phyloP scores from a whole-genome alignment of 2,329 filamentous ascomycete species.

The Epicoccum nigrum region DNA sequence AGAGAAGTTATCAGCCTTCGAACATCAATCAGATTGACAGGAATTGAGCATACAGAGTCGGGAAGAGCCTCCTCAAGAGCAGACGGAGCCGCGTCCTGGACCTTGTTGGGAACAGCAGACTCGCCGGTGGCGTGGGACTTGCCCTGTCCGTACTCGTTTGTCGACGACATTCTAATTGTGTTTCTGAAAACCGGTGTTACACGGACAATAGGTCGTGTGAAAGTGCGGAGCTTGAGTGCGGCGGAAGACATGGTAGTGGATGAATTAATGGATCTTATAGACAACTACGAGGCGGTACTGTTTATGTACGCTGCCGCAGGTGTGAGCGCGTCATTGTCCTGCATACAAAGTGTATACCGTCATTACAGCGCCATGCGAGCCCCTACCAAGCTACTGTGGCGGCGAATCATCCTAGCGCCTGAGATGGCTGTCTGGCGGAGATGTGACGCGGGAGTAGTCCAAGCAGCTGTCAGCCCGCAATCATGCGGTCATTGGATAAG shows the following conservation, averaged over 20 bases:
- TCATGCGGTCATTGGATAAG: conserved; percentile 16
- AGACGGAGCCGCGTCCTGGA: conserved; percentile 49
- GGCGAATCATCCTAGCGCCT: conserved; percentile 2
- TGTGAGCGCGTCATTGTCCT: conserved; percentile 2
- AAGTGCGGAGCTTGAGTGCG: conserved; percentile 26
- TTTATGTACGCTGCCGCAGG: conserved; percentile 11
- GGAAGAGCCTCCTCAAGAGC: conserved; percentile 50
- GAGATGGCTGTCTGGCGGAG: conserved; percentile 1
- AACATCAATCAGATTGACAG: no score
- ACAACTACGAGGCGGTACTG: conserved; percentile 3
- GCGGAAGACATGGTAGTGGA: conserved; percentile 30
- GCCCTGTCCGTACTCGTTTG: conserved; percentile 49
- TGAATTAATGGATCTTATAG: conserved; percentile 15
- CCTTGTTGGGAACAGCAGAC: conserved; percentile 48
- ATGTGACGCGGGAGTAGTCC: conserved; percentile 3
- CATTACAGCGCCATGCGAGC: conserved; percentile 6
- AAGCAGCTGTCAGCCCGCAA: conserved; percentile 8
- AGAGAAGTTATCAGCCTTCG: background rate
- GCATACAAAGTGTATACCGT: background rate
- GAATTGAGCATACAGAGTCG: conserved; percentile 34
- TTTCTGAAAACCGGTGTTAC: conserved; percentile 20
- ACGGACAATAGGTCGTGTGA: conserved; percentile 26
- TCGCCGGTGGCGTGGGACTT: conserved; percentile 50
- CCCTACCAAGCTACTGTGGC: conserved; percentile 13
- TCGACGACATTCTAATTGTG: conserved; percentile 34